Conservation (phyloP, 306 rosid genomes). For the Vicia villosa region DNA sequence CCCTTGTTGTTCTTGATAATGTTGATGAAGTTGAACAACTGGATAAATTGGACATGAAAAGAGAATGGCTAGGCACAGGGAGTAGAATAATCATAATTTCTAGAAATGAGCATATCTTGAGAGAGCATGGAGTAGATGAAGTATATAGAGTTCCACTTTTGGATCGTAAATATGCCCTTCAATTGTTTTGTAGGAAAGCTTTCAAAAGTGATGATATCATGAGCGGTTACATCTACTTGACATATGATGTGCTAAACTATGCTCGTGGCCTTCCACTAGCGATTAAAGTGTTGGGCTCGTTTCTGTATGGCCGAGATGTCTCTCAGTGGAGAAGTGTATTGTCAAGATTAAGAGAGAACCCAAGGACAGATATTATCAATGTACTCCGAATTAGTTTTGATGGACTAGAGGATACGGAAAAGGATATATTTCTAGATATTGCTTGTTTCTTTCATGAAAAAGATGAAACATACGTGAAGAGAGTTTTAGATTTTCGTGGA, state of each 20-base stretch:
- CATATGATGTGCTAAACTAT: background rate
- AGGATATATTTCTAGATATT: conserved; percentile 23
- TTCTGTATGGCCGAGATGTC: too few species aligned
- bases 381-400: conserved; percentile 17
- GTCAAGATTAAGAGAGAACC: conserved; percentile 5
- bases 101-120: conserved; percentile 20
- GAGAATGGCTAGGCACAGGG: conserved; percentile 18
- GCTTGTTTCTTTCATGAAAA: background rate
- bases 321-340: conserved; percentile 36
- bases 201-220: conserved; percentile 14
- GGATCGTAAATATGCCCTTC: background rate
- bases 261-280: conserved; percentile 22
- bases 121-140: background rate
- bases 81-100: conserved; percentile 28
- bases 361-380: background rate
- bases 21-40: background rate
- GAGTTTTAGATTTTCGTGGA: background rate
- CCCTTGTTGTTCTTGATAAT: conserved; percentile 29
- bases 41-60: background rate
- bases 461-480: fast-evolving
- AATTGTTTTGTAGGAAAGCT: conserved; percentile 28
- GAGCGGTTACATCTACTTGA: background rate
- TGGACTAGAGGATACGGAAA: background rate
- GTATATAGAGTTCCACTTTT: conserved; percentile 14
- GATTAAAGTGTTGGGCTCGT: conserved; percentile 32